Percentiles rank a stretch among this genome's conserved stretches.
These are phyloP conservation scores for Wallacemonas sp. DNA, from an alignment of 208 protist genomes.

Conservation along the genomic window DNA sequence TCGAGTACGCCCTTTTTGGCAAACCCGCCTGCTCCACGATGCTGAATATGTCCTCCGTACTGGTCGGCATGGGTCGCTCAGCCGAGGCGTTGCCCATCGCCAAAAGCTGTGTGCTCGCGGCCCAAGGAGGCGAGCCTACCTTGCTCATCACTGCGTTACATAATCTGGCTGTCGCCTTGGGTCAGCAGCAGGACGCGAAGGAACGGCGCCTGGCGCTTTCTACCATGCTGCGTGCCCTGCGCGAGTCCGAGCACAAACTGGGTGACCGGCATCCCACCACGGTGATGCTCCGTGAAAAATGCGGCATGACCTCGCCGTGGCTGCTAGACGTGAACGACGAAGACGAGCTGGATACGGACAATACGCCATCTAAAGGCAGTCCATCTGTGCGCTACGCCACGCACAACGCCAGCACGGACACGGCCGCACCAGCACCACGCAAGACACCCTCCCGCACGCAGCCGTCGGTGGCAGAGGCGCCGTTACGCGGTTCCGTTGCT, in stretches of 20 bases:
- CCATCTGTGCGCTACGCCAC: neutral
- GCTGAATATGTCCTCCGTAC: slow-evolving; percentile 82
- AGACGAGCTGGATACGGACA: neutral
- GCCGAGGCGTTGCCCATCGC: slow-evolving; percentile 69
- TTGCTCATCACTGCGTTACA: slow-evolving; percentile 81
- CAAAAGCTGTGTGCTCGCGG: slow-evolving; percentile 54
- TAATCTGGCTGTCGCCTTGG: slow-evolving; percentile 80
- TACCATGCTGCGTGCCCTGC: slow-evolving; percentile 75
- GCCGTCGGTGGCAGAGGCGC: neutral
- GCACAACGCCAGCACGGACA: neutral
- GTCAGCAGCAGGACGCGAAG: slow-evolving; percentile 41
- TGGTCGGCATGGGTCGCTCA: slow-evolving; percentile 46
- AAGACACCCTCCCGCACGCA: neutral
- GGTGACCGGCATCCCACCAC: slow-evolving; percentile 74
- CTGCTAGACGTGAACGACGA: slow-evolving; percentile 7
- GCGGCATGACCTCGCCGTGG: slow-evolving; percentile 42
- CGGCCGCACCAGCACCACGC: neutral
- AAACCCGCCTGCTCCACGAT: slow-evolving; percentile 83
- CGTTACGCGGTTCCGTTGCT: neutral
- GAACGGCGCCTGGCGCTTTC: slow-evolving; percentile 49
- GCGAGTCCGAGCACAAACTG: slow-evolving; percentile 50
- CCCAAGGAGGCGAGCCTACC: slow-evolving; percentile 53
- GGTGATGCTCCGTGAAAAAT: slow-evolving; percentile 61
- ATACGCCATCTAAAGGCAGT: no score
- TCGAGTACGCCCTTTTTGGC: slow-evolving; percentile 58